These are phyloP conservation scores for Epichloe sp. DNA, from an alignment of 2,329 filamentous ascomycete genomes.

Conservation along the genomic window DNA sequence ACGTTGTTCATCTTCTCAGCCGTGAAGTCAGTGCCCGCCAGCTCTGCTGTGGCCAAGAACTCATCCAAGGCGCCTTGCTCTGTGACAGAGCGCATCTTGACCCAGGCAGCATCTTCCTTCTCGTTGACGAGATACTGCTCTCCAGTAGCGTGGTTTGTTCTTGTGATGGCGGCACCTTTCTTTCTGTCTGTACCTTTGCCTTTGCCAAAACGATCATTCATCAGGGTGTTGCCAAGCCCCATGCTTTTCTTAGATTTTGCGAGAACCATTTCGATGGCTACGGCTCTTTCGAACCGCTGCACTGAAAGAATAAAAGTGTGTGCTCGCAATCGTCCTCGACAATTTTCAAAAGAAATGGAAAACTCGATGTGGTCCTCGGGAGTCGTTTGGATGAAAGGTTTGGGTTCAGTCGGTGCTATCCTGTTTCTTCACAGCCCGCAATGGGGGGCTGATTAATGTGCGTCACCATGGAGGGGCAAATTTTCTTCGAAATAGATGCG, in stretches of 20 bases:
- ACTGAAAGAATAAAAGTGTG: background rate
- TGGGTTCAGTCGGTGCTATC: background rate
- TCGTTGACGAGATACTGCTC: slow-evolving; percentile 89
- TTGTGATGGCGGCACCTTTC: slow-evolving; percentile 44
- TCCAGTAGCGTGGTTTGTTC: slow-evolving; percentile 67
- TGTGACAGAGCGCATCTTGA: slow-evolving; percentile 98
- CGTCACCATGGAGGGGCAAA: slow-evolving; percentile 35
- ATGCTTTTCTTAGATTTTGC: slow-evolving; percentile 93
- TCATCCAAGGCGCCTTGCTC: slow-evolving; percentile 95
- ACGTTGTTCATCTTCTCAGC: slow-evolving; percentile 98
- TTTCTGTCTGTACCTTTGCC: slow-evolving; percentile 77
- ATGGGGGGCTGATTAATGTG: slow-evolving; percentile 26
- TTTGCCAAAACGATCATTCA: slow-evolving; percentile 97
- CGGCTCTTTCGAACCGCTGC: background rate
- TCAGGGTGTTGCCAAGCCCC: slow-evolving; percentile 90
- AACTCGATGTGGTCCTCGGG: background rate
- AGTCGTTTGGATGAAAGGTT: background rate
- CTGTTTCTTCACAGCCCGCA: background rate
- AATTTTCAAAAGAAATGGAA: background rate
- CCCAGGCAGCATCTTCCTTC: slow-evolving; percentile 83
- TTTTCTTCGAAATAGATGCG: slow-evolving; percentile 18
- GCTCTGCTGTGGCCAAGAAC: slow-evolving; percentile 86
- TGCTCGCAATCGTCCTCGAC: background rate
- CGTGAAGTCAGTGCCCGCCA: slow-evolving; percentile 97
- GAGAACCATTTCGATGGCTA: slow-evolving; percentile 35